phyloP scores from a whole-genome alignment of 139 green algal species.

The Chlorokybus atmophyticus region DNA sequence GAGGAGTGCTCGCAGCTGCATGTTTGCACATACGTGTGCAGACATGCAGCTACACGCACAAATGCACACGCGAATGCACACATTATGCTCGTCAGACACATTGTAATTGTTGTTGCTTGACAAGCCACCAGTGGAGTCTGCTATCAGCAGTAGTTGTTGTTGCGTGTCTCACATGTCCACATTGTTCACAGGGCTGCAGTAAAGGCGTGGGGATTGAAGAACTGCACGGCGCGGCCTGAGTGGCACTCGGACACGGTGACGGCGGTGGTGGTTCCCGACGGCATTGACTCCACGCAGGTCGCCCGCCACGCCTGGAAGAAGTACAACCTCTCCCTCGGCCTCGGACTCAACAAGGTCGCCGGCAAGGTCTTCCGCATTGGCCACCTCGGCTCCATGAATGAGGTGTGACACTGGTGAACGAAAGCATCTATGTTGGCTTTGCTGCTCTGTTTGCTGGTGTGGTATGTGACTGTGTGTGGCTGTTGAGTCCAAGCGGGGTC shows the following conservation, averaged over 20 bases:
- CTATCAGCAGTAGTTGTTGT: too few relatives aligned
- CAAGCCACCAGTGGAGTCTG: too few relatives aligned
- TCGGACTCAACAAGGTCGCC: slow-evolving; percentile 75
- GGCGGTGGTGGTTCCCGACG: slow-evolving; percentile 70
- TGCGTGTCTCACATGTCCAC: too few relatives aligned
- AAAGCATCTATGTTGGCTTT: neutral
- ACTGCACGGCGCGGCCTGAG: slow-evolving; percentile 73
- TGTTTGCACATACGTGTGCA: too few relatives aligned
- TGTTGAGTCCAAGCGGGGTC: neutral
- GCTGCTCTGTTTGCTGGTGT: neutral
- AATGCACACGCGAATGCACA: too few relatives aligned
- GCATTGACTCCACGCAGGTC: slow-evolving; percentile 72
- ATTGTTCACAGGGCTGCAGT: slow-evolving; percentile 44
- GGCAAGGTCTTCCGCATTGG: slow-evolving; percentile 97
- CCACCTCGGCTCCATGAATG: slow-evolving; percentile 95
- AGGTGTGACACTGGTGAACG: slow-evolving; percentile 59
- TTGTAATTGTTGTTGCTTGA: too few relatives aligned
- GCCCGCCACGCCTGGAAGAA: slow-evolving; percentile 77
- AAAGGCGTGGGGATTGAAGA: slow-evolving; percentile 77
- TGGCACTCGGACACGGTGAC: slow-evolving; percentile 82
- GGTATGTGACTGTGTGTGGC: neutral
- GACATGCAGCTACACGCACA: too few relatives aligned
- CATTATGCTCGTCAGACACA: too few relatives aligned
- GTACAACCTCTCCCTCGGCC: slow-evolving; percentile 92
- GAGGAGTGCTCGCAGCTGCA: too few relatives aligned